Evolutionary conservation across 257 asterid genomes (phyloP), one percentile per base, ranked within the genome.

Genomic region (Leptodermis oblonga): DNA sequence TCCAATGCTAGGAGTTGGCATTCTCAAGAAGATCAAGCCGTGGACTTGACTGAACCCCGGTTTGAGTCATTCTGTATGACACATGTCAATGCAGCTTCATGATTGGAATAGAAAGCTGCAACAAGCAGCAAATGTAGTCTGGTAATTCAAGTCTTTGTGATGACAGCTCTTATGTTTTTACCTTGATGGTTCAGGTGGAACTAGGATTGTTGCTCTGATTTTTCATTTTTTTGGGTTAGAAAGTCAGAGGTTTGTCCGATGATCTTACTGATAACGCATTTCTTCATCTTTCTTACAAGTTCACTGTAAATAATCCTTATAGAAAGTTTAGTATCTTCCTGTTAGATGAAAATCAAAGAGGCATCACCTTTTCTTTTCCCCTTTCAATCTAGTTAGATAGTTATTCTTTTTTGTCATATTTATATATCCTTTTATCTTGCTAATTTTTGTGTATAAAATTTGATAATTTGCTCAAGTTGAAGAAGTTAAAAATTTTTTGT

Each of bases 41-140:
- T 90, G 75, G 97, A 93, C 79, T 71, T 93, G 69, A 87, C 95
- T 15, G 96, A 88, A 68, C 98, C 97, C 22, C 79, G 95, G 34
- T 72, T 90, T 49, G 98, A 93, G 79, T 71, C 89, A 28, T 93
- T 93, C 79, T 74, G 88, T 63, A 68, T 66, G 70, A 37, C 67
- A 41, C 49, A 61, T 33, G 68, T 23, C 58, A 42, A 30, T 20
- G 13, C 55, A 37, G 33, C 49, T 36, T 39, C 65, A 20, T 7
- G 69, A 48, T 34, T 7, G 41, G 15, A 12, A 4, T 36, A 12
- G 67, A 28, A 46, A 46, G 51, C 25, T 22, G 70, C 43, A 46
- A 63, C 64, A 63, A 34, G 46, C 65, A 23, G 20, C 62, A 23
- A 11, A 22, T 8, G 45, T 52, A 34, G n/a, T n/a, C n/a, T n/a